Percentiles rank a stretch among this genome's conserved stretches.
phyloP scores from a whole-genome alignment of 352 stramenopile species.

The Phytopythium sindhum region DNA sequence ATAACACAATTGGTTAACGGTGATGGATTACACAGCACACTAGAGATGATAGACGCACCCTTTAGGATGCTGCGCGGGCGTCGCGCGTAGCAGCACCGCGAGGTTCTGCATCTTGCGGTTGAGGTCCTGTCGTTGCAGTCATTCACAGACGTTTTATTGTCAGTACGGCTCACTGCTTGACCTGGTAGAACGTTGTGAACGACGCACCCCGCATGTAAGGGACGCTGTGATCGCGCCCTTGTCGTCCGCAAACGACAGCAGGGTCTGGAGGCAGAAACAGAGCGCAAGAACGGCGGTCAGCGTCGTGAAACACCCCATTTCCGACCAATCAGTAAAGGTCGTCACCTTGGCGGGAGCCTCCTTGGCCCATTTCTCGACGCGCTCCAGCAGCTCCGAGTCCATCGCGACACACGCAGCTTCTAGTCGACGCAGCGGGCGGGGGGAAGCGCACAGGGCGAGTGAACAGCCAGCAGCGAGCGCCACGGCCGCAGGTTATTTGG shows the following conservation, averaged over 20 bases:
- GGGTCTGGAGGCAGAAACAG: constrained; percentile 5
- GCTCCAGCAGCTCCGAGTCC: constrained; percentile 71
- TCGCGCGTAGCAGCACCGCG: constrained; percentile 52
- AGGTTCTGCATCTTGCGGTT: constrained; percentile 66
- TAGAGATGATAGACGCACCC: constrained; percentile 30
- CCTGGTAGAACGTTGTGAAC: neutral
- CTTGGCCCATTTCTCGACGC: constrained; percentile 70
- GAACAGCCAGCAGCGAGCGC: neutral
- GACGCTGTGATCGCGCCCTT: constrained; percentile 46
- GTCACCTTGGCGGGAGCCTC: constrained; percentile 55
- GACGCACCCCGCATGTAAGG: constrained; percentile 52
- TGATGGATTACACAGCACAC: neutral
- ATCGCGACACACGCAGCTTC: constrained; percentile 19
- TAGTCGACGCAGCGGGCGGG: neutral
- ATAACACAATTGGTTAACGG: neutral
- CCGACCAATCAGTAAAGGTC: constrained; percentile 4
- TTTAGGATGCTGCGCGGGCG: constrained; percentile 51
- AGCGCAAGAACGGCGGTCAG: neutral
- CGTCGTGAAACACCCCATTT: neutral
- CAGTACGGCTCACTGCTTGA: neutral
- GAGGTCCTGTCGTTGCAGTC: constrained; percentile 40
- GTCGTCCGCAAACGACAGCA: constrained; percentile 73
- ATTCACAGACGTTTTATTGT: neutral
- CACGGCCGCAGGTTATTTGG: neutral
- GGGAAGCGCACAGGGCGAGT: neutral